A percentile compares a stretch with the other conserved stretches of the same genome.
Conservation (phyloP, 352 stramenopile genomes). For the Peronospora farinosa region DNA sequence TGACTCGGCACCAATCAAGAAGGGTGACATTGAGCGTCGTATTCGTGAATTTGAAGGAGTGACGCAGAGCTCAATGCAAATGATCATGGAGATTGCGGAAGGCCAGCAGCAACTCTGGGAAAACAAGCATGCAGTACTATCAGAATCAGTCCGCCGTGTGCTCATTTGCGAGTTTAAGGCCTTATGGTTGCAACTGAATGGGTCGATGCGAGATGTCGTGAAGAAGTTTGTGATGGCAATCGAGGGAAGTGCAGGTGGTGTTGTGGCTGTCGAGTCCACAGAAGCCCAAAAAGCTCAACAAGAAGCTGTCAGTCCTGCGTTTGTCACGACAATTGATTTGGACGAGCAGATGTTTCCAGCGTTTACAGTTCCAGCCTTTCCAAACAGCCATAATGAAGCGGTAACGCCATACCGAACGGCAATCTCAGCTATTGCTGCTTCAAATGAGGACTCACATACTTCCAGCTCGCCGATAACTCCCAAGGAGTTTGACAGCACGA, state of each 20-base stretch:
- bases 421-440: slow-evolving; percentile 26
- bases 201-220: slow-evolving; percentile 51
- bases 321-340: slow-evolving; percentile 6
- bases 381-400: slow-evolving; percentile 8
- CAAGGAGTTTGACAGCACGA: neutral
- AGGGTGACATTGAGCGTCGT: slow-evolving; percentile 53
- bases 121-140: slow-evolving; percentile 31
- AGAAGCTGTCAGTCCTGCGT: neutral
- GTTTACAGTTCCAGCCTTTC: slow-evolving; percentile 19
- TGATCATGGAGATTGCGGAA: slow-evolving; percentile 49
- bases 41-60: slow-evolving; percentile 61
- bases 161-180: slow-evolving; percentile 41
- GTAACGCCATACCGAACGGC: slow-evolving; percentile 28
- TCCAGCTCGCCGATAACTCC: neutral
- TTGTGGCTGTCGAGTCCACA: slow-evolving; percentile 16
- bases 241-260: slow-evolving; percentile 15
- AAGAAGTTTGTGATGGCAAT: slow-evolving; percentile 27
- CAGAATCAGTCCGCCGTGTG: slow-evolving; percentile 26
- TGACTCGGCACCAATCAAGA: slow-evolving; percentile 52
- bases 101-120: slow-evolving; percentile 51
- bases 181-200: slow-evolving; percentile 41
- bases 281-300: neutral
- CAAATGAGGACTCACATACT: neutral
- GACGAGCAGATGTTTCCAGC: slow-evolving; percentile 23
- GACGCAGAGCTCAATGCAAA: slow-evolving; percentile 44